Evolutionary conservation across 805 yeast genomes (phyloP), one percentile per base, ranked within the genome.

Genomic region (Wickerhamomyces hampshirensis): DNA sequence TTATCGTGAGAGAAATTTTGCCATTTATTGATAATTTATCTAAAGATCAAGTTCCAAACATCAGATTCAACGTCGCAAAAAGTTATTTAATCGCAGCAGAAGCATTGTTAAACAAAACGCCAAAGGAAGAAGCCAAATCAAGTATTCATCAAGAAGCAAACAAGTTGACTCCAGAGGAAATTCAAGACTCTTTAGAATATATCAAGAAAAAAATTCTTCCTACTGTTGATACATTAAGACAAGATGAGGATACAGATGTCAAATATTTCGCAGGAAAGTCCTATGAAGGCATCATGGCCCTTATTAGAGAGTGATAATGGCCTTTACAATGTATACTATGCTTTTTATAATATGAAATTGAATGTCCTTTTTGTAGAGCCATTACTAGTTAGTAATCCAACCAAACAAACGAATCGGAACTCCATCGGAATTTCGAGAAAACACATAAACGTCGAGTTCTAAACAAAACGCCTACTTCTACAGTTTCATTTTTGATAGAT

Each of bases 31-130:
- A 77, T 47, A 77, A 75, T 33, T 69, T 91, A 50, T 69, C 79
- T 27, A 69, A 68, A 26, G 98, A 93, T 63, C 73, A 78, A 6
- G 97, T 93, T 38, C 96, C 99, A 50, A 93, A 93, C 60, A 89
- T 93, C 44, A 75, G 97, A 56, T 93, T 93, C 67, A 93, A 89
- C 63, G 88, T 84, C 44, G 97, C 99, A 18, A 88, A 87, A 61
- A 75, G 95, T 12, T 77, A 84, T 54, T 71, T 75, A 28, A 65
- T 70, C 18, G 68, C 84, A 23, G 78, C 78, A 6, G 74, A 77
- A 51, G 67, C 77, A 12, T 62, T 84, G 40, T 37, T 44, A 37
- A 46, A 51, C 30, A 58, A 59, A 31, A 26, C 17, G 10, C 39
- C 44, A 18, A 11, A 21, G 24, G 37, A 48, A 44, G 23, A 44